Conservation (phyloP, 768 basidiomycete genomes). For the Brasilioporus rufonigricans region DNA sequence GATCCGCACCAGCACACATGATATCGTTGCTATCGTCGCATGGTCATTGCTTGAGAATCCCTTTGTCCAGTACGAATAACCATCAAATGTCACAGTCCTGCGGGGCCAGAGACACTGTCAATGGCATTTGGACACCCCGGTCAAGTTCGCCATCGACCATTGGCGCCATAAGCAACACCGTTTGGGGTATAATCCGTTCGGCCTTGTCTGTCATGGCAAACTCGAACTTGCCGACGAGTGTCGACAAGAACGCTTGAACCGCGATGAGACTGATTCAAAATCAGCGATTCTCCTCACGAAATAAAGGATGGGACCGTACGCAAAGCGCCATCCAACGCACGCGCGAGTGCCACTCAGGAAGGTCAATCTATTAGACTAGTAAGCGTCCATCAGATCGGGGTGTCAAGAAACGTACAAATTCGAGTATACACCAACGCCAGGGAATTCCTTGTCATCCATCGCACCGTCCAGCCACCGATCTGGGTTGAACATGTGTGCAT, state of each 20-base stretch:
- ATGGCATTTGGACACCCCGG: slow-evolving; percentile 30
- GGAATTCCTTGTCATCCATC: not conserved
- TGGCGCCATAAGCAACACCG: slow-evolving; percentile 32
- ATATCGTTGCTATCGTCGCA: not conserved
- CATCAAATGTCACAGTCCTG: not conserved
- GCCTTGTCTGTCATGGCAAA: slow-evolving; percentile 36
- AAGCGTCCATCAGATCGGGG: too few relatives aligned
- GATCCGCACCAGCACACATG: not conserved
- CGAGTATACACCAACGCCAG: slow-evolving; percentile 13
- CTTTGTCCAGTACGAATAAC: too few relatives aligned
- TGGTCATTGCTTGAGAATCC: too few relatives aligned
- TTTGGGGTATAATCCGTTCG: slow-evolving; percentile 22
- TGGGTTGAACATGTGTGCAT: slow-evolving; percentile 18
- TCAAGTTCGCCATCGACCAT: slow-evolving; percentile 32
- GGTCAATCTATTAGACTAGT: slow-evolving; percentile 10
- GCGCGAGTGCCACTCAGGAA: slow-evolving; percentile 13
- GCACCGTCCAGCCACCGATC: slow-evolving; percentile 4
- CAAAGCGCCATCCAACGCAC: slow-evolving; percentile 7
- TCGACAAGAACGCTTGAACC: slow-evolving; percentile 55
- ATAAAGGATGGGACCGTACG: slow-evolving; percentile 12
- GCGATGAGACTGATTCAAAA: slow-evolving; percentile 37
- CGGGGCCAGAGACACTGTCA: slow-evolving; percentile 17
- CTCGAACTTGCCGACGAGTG: slow-evolving; percentile 52
- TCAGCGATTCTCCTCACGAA: not conserved
- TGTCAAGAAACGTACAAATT: slow-evolving; percentile 2